Base-by-base conservation (phyloP, 2,329 filamentous ascomycete species). In the Ascochyta viciae-villosae region DNA sequence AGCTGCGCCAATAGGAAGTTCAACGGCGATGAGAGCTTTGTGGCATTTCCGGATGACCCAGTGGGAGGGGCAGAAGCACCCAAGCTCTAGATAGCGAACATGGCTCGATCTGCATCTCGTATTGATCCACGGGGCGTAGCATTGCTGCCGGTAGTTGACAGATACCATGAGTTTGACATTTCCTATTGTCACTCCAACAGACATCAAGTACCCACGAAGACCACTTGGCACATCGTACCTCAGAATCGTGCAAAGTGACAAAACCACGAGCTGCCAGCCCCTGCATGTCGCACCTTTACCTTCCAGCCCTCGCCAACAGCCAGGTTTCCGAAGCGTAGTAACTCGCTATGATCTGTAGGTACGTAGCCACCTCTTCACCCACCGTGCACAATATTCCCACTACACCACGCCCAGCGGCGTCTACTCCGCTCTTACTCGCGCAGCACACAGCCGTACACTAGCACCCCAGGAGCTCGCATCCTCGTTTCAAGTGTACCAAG, bases 1-100 rank as follows among this genome's bases (percentile, higher is more conserved):
- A 23, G 6, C 12, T 9, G 23, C 5, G 13, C 13, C 8, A 39
- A 12, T 40, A 75, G 73, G 73, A 70, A 72, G 40, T 75, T 75
- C 60, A 72, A 72, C 39, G 73, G 73, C 27, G 73, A 75, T 15
- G 73, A 75, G 52, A 74, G 71, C 45, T 75, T 75, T 40, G 63
- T 73, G 2, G 62, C 62, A 9, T 74, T 74, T 31, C 61, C 63
- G 16, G 67, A 68, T 13, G 57, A 54, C 13, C 54, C 65, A 15
- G 29, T 26, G n/a, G 58, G 56, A 22, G 63, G 52, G 3, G 55
- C 38, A 8, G 62, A 64, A 12, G 46, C 56, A 34, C 55, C 69
- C 23, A 73, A 73, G 50, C 53, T 74, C 10, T 74, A 58, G 66
- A 31, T 15, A 16, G 9, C 15, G 27, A 24, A 19, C 10, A 8